Evolutionary conservation across 257 asterid genomes (phyloP).

Genomic region (Eucommia ulmoides): DNA sequence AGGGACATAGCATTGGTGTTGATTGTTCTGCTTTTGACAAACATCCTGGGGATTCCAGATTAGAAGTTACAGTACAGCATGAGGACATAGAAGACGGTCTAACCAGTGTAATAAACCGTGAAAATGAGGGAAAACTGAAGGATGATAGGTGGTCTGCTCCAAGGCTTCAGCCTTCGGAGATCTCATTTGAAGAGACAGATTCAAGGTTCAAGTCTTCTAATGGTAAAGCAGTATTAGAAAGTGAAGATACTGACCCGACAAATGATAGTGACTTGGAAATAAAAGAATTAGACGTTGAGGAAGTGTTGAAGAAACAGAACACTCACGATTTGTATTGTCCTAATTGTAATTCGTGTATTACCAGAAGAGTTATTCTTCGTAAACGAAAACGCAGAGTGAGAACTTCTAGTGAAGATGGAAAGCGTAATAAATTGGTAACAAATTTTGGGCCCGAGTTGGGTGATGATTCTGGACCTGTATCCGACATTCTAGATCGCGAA

Average conservation of each 20-base stretch:
- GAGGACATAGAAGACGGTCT: constrained; percentile 13
- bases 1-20: constrained; percentile 24
- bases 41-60: constrained; percentile 11
- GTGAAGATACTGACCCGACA: constrained; percentile 31
- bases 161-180: constrained; percentile 19
- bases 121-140: constrained; percentile 16
- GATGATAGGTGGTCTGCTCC: constrained; percentile 11
- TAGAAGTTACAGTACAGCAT: constrained; percentile 12
- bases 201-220: constrained; percentile 10
- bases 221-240: constrained; percentile 43
- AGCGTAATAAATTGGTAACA: constrained; percentile 32
- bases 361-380: constrained; percentile 71
- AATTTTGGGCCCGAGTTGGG: constrained; percentile 10
- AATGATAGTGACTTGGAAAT: constrained; percentile 33
- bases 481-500: constrained; percentile 15
- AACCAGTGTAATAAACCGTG: constrained; percentile 10
- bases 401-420: constrained; percentile 30
- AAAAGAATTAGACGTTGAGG: constrained; percentile 50
- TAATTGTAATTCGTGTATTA: constrained; percentile 85
- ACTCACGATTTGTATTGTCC: constrained; percentile 89
- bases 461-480: constrained; percentile 10
- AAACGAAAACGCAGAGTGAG: constrained; percentile 57
- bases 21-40: constrained; percentile 3
- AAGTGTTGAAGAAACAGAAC: constrained; percentile 43
- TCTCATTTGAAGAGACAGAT: constrained; percentile 17